These are phyloP conservation scores for Drechmeria coniospora DNA, from an alignment of 2,329 filamentous ascomycete species.

Conservation along the genomic window DNA sequence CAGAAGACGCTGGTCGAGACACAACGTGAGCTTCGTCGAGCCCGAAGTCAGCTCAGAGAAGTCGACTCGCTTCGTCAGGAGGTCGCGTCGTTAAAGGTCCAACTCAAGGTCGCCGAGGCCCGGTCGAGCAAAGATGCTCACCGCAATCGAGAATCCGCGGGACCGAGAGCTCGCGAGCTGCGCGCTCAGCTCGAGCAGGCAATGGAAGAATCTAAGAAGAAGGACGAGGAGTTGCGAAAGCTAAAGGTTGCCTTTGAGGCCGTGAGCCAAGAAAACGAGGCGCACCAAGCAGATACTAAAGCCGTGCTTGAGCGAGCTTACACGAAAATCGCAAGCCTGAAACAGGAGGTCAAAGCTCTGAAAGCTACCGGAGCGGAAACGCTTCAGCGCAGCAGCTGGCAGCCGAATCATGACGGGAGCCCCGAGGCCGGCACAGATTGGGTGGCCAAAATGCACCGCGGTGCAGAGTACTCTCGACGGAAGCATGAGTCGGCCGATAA, in stretches of 20 bases:
- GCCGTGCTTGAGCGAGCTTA: slow-evolving; percentile 41
- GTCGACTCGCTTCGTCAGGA: slow-evolving; percentile 35
- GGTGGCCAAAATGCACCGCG: too few species aligned
- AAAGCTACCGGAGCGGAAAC: slow-evolving; percentile 14
- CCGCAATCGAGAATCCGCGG: slow-evolving; percentile 10
- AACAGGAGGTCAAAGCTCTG: slow-evolving; percentile 33
- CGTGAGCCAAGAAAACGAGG: slow-evolving; percentile 37
- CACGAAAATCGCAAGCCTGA: slow-evolving; percentile 38
- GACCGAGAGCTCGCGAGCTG: slow-evolving; percentile 19
- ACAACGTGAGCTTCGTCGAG: slow-evolving; percentile 37
- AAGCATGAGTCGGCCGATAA: not conserved
- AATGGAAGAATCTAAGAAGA: slow-evolving; percentile 28
- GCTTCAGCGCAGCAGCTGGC: slow-evolving; percentile 15
- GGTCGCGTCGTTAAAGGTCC: slow-evolving; percentile 33
- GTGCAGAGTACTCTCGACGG: not conserved
- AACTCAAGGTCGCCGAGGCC: slow-evolving; percentile 29
- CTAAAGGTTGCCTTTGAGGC: slow-evolving; percentile 37
- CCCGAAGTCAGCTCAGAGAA: slow-evolving; percentile 37
- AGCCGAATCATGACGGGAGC: slow-evolving; percentile 9
- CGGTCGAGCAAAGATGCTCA: slow-evolving; percentile 18
- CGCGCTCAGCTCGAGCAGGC: slow-evolving; percentile 25
- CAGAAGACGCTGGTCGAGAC: slow-evolving; percentile 36
- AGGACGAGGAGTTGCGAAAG: slow-evolving; percentile 32
- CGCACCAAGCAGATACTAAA: slow-evolving; percentile 37
- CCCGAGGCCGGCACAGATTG: slow-evolving; percentile 1